Percentiles rank a stretch among this genome's conserved stretches.
phyloP scores from a whole-genome alignment of 2,329 filamentous ascomycete species.

The Raffaelea albimanens region DNA sequence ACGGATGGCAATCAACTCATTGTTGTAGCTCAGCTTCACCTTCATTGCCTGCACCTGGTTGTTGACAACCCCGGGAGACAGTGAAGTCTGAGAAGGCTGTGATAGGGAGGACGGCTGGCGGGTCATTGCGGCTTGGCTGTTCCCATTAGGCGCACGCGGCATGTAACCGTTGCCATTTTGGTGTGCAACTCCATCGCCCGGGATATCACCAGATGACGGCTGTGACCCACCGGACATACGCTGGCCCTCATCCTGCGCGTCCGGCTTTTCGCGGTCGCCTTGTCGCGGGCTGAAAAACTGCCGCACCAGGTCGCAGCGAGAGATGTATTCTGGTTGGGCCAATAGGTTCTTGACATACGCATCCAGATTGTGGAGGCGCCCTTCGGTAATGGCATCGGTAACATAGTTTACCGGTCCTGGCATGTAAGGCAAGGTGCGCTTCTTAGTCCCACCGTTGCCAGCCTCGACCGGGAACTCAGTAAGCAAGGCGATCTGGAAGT shows the following conservation, averaged over 20 bases:
- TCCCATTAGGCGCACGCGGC: slow-evolving; percentile 36
- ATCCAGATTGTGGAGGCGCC: slow-evolving; percentile 83
- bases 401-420: slow-evolving; percentile 95
- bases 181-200: slow-evolving; percentile 25
- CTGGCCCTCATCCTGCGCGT: slow-evolving; percentile 56
- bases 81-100: slow-evolving; percentile 46
- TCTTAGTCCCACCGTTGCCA: slow-evolving; percentile 70
- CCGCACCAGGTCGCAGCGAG: slow-evolving; percentile 72
- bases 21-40: slow-evolving; percentile 89
- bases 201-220: slow-evolving; percentile 42
- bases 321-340: slow-evolving; percentile 73
- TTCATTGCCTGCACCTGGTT: slow-evolving; percentile 60
- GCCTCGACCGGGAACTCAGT: slow-evolving; percentile 89
- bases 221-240: slow-evolving; percentile 63
- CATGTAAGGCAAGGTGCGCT: slow-evolving; percentile 89
- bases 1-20: slow-evolving; percentile 84
- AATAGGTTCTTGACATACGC: slow-evolving; percentile 92
- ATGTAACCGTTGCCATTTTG: slow-evolving; percentile 39
- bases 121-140: slow-evolving; percentile 27
- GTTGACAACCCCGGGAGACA: slow-evolving; percentile 38
- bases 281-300: slow-evolving; percentile 85
- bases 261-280: slow-evolving; percentile 90
- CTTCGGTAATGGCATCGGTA: slow-evolving; percentile 94
- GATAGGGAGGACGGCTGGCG: slow-evolving; percentile 38
- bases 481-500: slow-evolving; percentile 91